Conservation (phyloP, 1,284 basidiomycete species). For the Irpex sp. region DNA sequence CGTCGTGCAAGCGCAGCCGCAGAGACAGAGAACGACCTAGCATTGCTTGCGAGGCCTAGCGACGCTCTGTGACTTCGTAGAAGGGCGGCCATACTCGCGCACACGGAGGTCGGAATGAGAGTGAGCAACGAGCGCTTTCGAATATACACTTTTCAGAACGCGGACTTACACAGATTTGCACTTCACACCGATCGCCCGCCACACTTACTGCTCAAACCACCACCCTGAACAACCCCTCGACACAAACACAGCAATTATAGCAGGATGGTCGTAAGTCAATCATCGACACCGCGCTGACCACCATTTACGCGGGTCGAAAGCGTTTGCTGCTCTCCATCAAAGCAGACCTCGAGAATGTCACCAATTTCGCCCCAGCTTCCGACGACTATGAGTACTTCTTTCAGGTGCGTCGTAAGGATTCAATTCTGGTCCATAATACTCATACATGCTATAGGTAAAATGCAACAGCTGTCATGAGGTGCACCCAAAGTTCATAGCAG, state of each 20-base stretch:
- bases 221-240: not conserved
- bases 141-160: not conserved
- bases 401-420: conserved; percentile 38
- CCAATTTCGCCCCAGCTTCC: conserved; percentile 56
- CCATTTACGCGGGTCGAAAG: conserved; percentile 24
- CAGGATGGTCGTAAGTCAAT: conserved; percentile 30
- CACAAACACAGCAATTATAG: not conserved
- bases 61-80: not conserved
- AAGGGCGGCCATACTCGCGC: not conserved
- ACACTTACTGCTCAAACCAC: not conserved
- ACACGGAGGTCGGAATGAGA: not conserved
- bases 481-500: conserved; percentile 64
- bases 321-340: conserved; percentile 65
- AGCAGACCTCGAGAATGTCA: conserved; percentile 77
- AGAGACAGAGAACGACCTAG: conserved; percentile 3
- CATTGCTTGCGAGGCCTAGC: not conserved
- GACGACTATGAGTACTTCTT: conserved; percentile 76
- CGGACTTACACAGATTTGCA: not conserved
- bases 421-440: not conserved
- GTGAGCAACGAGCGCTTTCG: not conserved
- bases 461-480: conserved; percentile 74
- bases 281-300: not conserved
- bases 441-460: conserved; percentile 51
- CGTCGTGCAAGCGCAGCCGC: not conserved
- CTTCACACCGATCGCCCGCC: not conserved